Evolutionary conservation across 176 grass and related monocot genomes (phyloP), one percentile per base, ranked within the genome.

Genomic region (Aegilops bicornis): DNA sequence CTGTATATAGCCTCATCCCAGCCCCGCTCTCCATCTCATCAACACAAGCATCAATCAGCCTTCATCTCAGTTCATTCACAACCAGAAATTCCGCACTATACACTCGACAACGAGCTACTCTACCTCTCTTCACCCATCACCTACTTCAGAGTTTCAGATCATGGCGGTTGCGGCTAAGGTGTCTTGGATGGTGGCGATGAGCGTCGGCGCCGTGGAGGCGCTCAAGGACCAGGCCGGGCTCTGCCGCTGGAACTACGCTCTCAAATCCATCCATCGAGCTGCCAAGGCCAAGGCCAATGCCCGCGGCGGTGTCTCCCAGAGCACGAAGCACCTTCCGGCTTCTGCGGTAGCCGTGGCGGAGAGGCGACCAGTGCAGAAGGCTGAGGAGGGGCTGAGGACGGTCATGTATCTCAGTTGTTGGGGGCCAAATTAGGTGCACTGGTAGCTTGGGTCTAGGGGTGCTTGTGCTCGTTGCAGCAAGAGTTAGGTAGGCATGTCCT

Each of bases 221-320:
- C 91, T 95, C 83, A 93, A 95, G 88, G 93, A 95, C 62, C 93
- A 93, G 79, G 93, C 58, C 7, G 88, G 93, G 13, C 80, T 95
- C 27, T 95, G 88, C 83, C 88, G 91, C 20, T 95, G 86, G 93
- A 82, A 93, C 91, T 93, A 95, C 54, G 86, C 93, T 39, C 37
- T 93, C 40, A 5, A 6, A 1, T 66, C 64, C 27, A 66, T 64
- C 61, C 61, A 64, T 10, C 61, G 10, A 10, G 8, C 61, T 0
- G 64, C 64, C 11, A 52, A 52, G 13, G 12, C 47, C 25, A 65
- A 65, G 12, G 63, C 63, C 29, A 67, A 17, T 29, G 29, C 8
- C 14, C 64, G n/a, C 10, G 29, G 14, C 30, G 15, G 2, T 29
- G 14, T 14, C 61, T 13, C 3, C 1, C 10, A 27, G 61, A 24